phyloP scores from a whole-genome alignment of 306 rosid genomes.

The Albizia julibrissin region DNA sequence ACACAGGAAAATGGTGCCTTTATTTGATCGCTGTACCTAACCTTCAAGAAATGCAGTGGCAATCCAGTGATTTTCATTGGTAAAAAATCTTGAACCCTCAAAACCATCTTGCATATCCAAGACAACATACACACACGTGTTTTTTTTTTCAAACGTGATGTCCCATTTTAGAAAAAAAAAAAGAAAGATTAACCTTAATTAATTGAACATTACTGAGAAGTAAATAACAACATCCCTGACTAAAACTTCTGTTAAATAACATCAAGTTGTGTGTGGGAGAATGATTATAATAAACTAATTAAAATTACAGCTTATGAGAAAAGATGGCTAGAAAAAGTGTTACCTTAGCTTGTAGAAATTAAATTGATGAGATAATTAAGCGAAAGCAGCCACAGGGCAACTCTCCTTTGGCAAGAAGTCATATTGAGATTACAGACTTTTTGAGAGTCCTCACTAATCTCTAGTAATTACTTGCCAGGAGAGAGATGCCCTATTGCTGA shows the following conservation, averaged over 20 bases:
- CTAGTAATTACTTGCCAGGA: constrained; percentile 40
- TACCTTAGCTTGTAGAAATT: background rate
- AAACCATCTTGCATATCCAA: background rate
- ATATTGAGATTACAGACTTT: background rate
- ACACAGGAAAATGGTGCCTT: background rate
- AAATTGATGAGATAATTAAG: constrained; percentile 27
- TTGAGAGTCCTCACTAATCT: background rate
- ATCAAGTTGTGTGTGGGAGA: too few relatives aligned
- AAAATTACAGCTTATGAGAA: too few relatives aligned
- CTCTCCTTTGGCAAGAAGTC: constrained; percentile 66
- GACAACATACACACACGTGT: too few relatives aligned
- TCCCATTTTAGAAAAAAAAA: background rate
- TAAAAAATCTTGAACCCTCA: background rate
- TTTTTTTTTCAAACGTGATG: background rate
- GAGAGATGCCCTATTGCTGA: constrained; percentile 49
- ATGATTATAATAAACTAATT: background rate
- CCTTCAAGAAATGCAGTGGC: background rate
- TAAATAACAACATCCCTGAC: background rate
- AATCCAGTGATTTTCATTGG: background rate
- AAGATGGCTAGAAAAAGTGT: too few relatives aligned
- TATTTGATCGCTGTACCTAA: background rate
- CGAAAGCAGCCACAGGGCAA: constrained; percentile 52
- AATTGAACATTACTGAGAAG: background rate
- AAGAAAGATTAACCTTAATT: background rate
- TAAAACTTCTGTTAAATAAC: background rate